Conservation (phyloP, 2,329 filamentous ascomycete species). For the Sclerotinia glacialis region DNA sequence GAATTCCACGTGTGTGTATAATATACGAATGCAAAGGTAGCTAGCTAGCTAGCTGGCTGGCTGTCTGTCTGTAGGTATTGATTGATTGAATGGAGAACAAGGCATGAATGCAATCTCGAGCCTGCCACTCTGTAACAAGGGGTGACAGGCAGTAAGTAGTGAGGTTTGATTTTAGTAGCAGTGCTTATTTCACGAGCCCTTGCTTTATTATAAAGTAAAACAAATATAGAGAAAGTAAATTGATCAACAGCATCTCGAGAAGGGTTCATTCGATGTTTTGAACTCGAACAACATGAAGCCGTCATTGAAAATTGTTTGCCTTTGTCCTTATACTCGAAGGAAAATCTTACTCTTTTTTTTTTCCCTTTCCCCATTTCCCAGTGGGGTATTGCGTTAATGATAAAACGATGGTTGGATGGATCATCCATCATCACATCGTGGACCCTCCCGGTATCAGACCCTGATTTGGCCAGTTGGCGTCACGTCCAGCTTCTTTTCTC, state of each 20-base stretch:
- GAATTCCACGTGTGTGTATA: slow-evolving; percentile 7
- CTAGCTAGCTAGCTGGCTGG: background rate
- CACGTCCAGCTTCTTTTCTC: background rate
- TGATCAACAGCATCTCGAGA: background rate
- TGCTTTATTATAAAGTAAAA: background rate
- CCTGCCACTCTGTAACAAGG: background rate
- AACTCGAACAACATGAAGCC: background rate
- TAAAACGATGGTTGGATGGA: slow-evolving; percentile 4
- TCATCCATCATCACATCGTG: background rate
- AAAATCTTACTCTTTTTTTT: background rate
- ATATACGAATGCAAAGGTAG: background rate
- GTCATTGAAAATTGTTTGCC: background rate
- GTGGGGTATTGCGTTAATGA: background rate
- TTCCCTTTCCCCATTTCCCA: no score
- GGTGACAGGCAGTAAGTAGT: background rate
- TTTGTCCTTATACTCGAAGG: background rate
- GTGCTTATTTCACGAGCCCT: background rate
- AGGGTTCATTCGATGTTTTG: background rate
- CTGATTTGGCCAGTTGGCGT: background rate
- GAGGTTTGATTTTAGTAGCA: no score
- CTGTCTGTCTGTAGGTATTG: no score
- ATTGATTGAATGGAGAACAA: background rate
- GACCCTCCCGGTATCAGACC: no score
- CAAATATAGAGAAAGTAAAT: background rate
- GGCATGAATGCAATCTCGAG: background rate